Conservation (phyloP, 345 rosid genomes). For the Boechera stricta region DNA sequence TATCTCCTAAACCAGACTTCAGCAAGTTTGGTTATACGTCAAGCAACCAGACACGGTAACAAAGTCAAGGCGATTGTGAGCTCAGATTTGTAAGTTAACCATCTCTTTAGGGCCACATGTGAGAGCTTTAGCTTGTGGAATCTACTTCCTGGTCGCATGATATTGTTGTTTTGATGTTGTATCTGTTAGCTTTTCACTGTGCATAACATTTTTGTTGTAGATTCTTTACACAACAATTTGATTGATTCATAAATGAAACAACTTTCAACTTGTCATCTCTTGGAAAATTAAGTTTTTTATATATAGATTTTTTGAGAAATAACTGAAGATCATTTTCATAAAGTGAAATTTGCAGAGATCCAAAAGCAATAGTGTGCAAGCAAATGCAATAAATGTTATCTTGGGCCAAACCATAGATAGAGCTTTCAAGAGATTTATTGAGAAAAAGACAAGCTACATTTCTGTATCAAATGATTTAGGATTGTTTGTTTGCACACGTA, state of each 20-base stretch:
- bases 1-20: slow-evolving; percentile 54
- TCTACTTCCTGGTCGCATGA: slow-evolving; percentile 26
- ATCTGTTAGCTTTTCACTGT: slow-evolving; percentile 25
- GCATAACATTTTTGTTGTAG: slow-evolving; percentile 28
- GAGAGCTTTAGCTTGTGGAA: slow-evolving; percentile 25
- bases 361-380: slow-evolving; percentile 12
- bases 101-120: slow-evolving; percentile 11
- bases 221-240: slow-evolving; percentile 16
- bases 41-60: slow-evolving; percentile 42
- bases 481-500: slow-evolving; percentile 29
- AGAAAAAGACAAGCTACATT: slow-evolving; percentile 38
- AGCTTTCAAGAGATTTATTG: slow-evolving; percentile 28
- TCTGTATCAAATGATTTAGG: slow-evolving; percentile 35
- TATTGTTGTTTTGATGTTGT: slow-evolving; percentile 26
- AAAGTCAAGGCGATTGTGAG: slow-evolving; percentile 49
- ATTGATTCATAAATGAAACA: slow-evolving; percentile 9
- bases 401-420: slow-evolving; percentile 35
- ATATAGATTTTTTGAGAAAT: background rate
- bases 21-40: slow-evolving; percentile 68
- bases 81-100: slow-evolving; percentile 36
- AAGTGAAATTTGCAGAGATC: slow-evolving; percentile 28
- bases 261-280: slow-evolving; percentile 19
- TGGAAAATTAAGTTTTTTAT: background rate
- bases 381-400: slow-evolving; percentile 27
- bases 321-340: background rate